Evolutionary conservation across 2,329 filamentous ascomycete genomes (phyloP), one percentile per base, ranked within the genome.

Genomic region (Tricladium varicosporioides): DNA sequence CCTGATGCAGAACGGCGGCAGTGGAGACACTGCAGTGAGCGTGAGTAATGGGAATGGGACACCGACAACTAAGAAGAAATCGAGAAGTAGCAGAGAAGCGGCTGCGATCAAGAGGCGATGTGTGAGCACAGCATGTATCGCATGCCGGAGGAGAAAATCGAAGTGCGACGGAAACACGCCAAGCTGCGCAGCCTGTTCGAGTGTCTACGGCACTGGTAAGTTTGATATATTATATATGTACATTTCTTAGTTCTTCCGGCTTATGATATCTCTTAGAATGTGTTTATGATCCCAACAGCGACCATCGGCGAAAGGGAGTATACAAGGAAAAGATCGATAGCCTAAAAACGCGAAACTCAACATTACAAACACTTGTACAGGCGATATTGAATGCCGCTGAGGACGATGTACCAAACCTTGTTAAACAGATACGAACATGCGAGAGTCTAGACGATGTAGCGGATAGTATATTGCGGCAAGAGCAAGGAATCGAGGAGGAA

Each of bases 281-380:
- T 72, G 81, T 97, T 63, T 97, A 97, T 78, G 93, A 97, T 70
- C 93, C 92, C 2, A 95, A 92, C 70, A 96, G 92, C 57, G 94
- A 99, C 72, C 92, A 97, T 72, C 88, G 94, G 50, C 87, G 94
- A 51, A 97, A 97, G 72, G 94, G 94, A 59, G 94, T 97, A 49
- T 97, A 97, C 73, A 92, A 93, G 69, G 92, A 96, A 74, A 94
- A 96, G 72, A 85, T 89, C 19, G 92, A 96, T 72, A 91, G 84
- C 69, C 81, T 93, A 71, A 95, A 95, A 75, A 92, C 92, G 18
- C 86, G 86, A 61, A 91, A 87, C 68, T 90, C 91, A 36, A 97
- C 93, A 1, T 78, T 97, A 54, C 91, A 97, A 71, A 92, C 92
- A n/a, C 78, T 97, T 40, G 86, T 97, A 60, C 91, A 97, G 69